These are phyloP conservation scores for Apiotrichum brassicae DNA, from an alignment of 1,284 basidiomycete species.

Conservation along the genomic window DNA sequence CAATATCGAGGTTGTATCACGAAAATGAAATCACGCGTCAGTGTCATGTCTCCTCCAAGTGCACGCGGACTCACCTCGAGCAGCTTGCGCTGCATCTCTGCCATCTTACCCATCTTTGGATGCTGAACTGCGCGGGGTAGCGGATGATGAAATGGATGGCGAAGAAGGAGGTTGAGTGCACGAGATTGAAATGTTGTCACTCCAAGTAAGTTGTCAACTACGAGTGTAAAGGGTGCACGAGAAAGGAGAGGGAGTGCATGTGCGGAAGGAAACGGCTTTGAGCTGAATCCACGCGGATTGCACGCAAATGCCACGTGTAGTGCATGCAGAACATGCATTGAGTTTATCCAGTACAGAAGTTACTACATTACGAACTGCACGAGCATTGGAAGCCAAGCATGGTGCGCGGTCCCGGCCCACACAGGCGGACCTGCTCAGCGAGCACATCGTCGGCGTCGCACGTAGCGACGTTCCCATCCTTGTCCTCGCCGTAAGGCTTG, in stretches of 20 bases:
- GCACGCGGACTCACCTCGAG: conserved; percentile 39
- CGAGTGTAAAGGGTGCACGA: too few relatives aligned
- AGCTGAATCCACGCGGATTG: too few relatives aligned
- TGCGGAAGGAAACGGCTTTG: too few relatives aligned
- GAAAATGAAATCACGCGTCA: neutral
- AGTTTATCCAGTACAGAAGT: neutral
- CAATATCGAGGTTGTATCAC: too few relatives aligned
- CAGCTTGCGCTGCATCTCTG: conserved; percentile 49
- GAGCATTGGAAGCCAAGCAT: conserved; percentile 89
- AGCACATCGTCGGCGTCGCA: conserved; percentile 48
- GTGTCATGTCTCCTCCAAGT: neutral
- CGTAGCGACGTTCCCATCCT: conserved; percentile 60
- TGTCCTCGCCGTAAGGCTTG: conserved; percentile 70
- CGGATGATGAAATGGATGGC: too few relatives aligned
- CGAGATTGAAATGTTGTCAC: too few relatives aligned
- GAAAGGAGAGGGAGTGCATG: too few relatives aligned
- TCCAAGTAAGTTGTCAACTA: too few relatives aligned
- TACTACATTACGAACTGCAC: conserved; percentile 63
- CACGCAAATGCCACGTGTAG: too few relatives aligned
- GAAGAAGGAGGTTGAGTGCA: too few relatives aligned
- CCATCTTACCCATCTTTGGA: conserved; percentile 49
- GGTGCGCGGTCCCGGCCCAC: conserved; percentile 64
- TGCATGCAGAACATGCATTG: too few relatives aligned
- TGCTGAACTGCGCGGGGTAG: too few relatives aligned
- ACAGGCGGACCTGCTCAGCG: conserved; percentile 65